phyloP scores from a whole-genome alignment of 306 rosid genomes.

The Cucumis sativus region Cucumber_9930_V3 NC_026660.2:9364001-9364500 shows the following conservation, averaged over 20 bases:
- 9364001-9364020: no score
- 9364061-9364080: no score
- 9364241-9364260: not conserved
- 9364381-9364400: constrained; percentile 59
- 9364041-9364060: no score
- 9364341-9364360: constrained; percentile 72
- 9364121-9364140: not conserved
- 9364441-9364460: constrained; percentile 68
- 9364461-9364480: constrained; percentile 95
- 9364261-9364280: not conserved
- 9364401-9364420: constrained; percentile 76
- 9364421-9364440: constrained; percentile 65
- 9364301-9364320: constrained; percentile 47
- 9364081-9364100: no score
- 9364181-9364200: not conserved
- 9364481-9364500: constrained; percentile 44
- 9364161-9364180: not conserved
- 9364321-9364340: constrained; percentile 84
- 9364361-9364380: constrained; percentile 97
- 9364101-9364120: not conserved
- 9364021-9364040: no score
- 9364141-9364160: not conserved
- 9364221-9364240: constrained; percentile 12
- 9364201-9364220: constrained; percentile 1
- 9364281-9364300: constrained; percentile 35